These are phyloP conservation scores for Andrographis paniculata DNA, from an alignment of 305 asterid genomes.

Conservation along the genomic window DNA sequence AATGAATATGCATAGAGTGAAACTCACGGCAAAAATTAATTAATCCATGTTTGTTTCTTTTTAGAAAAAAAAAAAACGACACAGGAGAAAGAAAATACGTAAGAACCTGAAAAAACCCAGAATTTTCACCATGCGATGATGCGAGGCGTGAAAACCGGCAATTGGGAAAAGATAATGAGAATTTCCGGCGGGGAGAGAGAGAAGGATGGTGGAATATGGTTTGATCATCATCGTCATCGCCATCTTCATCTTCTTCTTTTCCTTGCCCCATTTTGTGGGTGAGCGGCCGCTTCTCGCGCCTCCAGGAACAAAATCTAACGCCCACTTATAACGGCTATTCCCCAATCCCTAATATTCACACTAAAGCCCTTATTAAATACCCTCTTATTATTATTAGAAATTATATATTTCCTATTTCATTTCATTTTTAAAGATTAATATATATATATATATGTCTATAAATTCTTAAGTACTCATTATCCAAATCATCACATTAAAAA, in stretches of 20 bases:
- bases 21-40: neutral
- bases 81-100: neutral
- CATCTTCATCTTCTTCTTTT: neutral
- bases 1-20: neutral
- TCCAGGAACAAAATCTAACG: neutral
- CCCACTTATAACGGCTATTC: neutral
- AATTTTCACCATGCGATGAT: slow-evolving; percentile 15
- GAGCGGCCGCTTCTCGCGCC: slow-evolving; percentile 37
- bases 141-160: slow-evolving; percentile 1
- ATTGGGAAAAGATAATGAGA: slow-evolving; percentile 1
- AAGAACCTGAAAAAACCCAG: slow-evolving; percentile 11
- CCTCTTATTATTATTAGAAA: too few relatives aligned
- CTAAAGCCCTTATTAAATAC: too few relatives aligned
- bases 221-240: too few relatives aligned
- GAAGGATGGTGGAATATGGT: neutral
- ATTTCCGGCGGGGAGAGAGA: slow-evolving; percentile 8
- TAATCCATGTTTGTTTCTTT: slow-evolving; percentile 2
- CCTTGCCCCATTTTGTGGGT: slow-evolving; percentile 10
- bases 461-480: too few relatives aligned
- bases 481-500: too few relatives aligned
- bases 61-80: slow-evolving; percentile 1
- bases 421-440: too few relatives aligned
- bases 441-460: too few relatives aligned
- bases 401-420: too few relatives aligned
- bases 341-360: too few relatives aligned